These are phyloP conservation scores for Globisporangium cederbergense DNA, from an alignment of 352 stramenopile species.

Conservation along the genomic window DNA sequence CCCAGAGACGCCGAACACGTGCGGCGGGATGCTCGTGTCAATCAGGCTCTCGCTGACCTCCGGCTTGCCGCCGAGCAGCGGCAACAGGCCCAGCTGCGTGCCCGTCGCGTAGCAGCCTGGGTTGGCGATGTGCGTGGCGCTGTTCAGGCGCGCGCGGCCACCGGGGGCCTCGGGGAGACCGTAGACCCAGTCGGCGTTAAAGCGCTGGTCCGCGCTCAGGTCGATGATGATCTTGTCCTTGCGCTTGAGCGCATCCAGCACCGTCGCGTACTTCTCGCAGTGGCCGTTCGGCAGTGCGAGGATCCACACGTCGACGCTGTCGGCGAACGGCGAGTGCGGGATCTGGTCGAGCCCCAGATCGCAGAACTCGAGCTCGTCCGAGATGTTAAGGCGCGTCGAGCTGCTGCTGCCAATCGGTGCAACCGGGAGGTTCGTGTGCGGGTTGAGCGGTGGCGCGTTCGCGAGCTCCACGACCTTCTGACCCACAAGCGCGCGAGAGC, in stretches of 20 bases:
- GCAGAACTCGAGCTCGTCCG: conserved; percentile 75
- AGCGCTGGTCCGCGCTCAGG: conserved; percentile 86
- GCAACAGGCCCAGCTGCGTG: conserved; percentile 73
- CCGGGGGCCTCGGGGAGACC: conserved; percentile 76
- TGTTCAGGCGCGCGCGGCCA: conserved; percentile 48
- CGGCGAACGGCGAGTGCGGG: conserved; percentile 54
- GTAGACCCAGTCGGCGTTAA: conserved; percentile 85
- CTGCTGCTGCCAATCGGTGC: conserved; percentile 32
- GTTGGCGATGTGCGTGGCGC: conserved; percentile 84
- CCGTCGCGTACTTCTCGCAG: conserved; percentile 74
- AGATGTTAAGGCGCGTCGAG: conserved; percentile 47
- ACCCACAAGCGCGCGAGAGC: conserved; percentile 71
- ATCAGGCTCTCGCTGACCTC: conserved; percentile 49
- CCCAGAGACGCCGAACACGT: conserved; percentile 86
- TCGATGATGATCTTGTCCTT: conserved; percentile 85
- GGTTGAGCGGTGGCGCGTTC: conserved; percentile 71
- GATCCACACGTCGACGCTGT: conserved; percentile 85
- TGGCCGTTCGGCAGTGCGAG: conserved; percentile 85
- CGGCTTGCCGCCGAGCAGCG: conserved; percentile 68
- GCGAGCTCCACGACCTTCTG: conserved; percentile 79
- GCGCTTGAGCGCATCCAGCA: conserved; percentile 61
- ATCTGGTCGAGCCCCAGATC: conserved; percentile 80
- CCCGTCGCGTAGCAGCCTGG: conserved; percentile 88
- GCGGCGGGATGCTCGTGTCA: conserved; percentile 59
- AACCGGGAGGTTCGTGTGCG: conserved; percentile 72